Evolutionary conservation across 306 rosid genomes (phyloP), one percentile per base, ranked within the genome.

Genomic region (Hippophae gyantsensis): DNA sequence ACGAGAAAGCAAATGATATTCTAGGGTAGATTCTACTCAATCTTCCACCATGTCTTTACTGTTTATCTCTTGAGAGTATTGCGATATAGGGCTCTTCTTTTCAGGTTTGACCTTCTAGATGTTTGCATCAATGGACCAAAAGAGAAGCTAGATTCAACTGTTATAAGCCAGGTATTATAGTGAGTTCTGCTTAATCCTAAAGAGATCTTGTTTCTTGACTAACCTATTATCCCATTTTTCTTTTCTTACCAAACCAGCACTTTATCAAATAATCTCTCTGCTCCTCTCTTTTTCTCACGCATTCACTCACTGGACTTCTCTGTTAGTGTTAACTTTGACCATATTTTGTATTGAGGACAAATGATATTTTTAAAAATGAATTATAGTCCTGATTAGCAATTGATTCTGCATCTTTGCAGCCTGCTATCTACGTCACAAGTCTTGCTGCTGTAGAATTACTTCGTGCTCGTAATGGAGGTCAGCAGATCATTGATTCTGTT

Each of bases 371-470:
- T 32, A 2, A 2, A 32, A 32, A 32, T 32, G 38, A 32, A 32
- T 60, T 48, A 7, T 46, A 42, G 14, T 42, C 58, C 49, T 46
- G 60, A 62, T 69, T 60, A 47, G 75, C 62, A 38, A 72, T 50
- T 58, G 51, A 60, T 47, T 48, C 40, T 62, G 42, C 58, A 13
- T 55, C 60, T 78, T 76, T 82, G 69, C 96, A 93, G 99, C 99
- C 99, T n/a, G 97, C 97, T 63, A 80, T 93, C 57, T 93, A 88
- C 53, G 99, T 93, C 64, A 86, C 95, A 42, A 86, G 99, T 77
- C 94, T 93, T 57, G 99, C 99, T 59, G 97, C 99, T 50, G 90
- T 92, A 47, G 99, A 92, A 84, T 74, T 92, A 54, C 89, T 92
- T 59, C 89, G 95, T 63, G 79, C 72, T 5, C 82, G 85, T 9